Evolutionary conservation across 108 stramenopile genomes (phyloP).

Genomic region (Nannochloropsis oceanica): DNA sequence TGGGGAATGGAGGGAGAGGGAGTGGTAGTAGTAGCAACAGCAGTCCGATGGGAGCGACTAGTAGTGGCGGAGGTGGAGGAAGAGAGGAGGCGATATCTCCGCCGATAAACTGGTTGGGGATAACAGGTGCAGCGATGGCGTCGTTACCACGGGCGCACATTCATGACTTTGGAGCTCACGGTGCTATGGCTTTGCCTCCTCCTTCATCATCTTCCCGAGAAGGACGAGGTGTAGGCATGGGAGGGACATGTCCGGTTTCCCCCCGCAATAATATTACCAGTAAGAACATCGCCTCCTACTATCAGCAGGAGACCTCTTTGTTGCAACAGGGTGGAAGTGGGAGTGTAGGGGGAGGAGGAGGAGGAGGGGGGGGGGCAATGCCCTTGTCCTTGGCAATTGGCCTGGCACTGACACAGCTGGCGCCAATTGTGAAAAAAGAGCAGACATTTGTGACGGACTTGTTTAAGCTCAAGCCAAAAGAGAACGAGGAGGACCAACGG

Average conservation of each 20-base stretch:
- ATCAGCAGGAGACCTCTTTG: not conserved
- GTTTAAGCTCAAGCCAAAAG: not conserved
- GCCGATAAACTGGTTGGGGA: not conserved
- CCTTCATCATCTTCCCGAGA: not conserved
- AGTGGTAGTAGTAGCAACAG: not conserved
- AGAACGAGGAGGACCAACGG: not conserved
- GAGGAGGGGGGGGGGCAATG: not conserved
- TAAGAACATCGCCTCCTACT: not conserved
- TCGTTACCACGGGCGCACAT: not conserved
- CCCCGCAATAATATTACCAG: not conserved
- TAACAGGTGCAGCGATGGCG: not conserved
- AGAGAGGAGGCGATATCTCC: not conserved
- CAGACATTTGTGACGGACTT: not conserved
- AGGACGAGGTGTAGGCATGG: not conserved
- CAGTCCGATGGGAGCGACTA: not conserved
- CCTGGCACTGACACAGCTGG: not conserved
- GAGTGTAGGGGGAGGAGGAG: not conserved
- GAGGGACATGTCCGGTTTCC: not conserved
- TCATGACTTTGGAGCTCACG: not conserved
- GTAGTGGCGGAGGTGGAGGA: not conserved
- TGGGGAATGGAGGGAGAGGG: not conserved
- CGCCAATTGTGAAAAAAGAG: not conserved
- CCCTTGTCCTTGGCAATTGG: not conserved
- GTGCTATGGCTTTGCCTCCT: not conserved
- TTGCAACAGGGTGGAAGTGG: not conserved